phyloP scores from a whole-genome alignment of 2,329 filamentous ascomycete genomes.

The Penicillium sp. region DNA sequence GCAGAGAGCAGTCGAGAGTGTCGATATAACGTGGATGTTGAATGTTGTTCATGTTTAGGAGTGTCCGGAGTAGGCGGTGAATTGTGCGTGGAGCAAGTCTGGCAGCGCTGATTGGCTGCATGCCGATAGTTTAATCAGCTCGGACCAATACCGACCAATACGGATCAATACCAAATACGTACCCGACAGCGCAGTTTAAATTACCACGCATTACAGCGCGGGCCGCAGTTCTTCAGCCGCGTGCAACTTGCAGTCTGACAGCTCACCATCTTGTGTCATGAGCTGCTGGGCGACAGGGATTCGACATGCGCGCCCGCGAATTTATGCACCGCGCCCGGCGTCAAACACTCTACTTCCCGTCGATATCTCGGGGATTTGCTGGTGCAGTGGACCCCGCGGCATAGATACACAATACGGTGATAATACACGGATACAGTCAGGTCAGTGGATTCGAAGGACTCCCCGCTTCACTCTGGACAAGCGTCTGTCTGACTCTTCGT shows the following conservation, averaged over 20 bases:
- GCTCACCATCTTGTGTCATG: neutral
- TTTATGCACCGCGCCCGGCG: neutral
- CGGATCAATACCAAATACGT: neutral
- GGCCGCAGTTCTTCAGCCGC: neutral
- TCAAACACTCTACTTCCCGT: neutral
- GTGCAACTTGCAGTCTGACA: neutral
- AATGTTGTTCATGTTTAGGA: no score
- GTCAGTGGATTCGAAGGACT: neutral
- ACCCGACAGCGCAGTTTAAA: neutral
- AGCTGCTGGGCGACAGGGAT: slow-evolving; percentile 2
- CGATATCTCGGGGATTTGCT: neutral
- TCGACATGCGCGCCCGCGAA: neutral
- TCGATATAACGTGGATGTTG: neutral
- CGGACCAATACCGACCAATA: neutral
- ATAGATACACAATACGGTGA: neutral
- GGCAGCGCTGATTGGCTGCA: neutral
- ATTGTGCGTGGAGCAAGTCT: neutral
- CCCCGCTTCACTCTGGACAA: neutral
- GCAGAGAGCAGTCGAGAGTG: neutral
- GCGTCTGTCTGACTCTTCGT: neutral
- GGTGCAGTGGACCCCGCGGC: neutral
- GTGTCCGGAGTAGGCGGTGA: neutral
- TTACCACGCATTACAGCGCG: neutral
- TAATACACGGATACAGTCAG: neutral
- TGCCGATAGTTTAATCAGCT: neutral